These are phyloP conservation scores for Dentipellis fragilis DNA, from an alignment of 768 basidiomycete species.

Conservation along the genomic window DNA sequence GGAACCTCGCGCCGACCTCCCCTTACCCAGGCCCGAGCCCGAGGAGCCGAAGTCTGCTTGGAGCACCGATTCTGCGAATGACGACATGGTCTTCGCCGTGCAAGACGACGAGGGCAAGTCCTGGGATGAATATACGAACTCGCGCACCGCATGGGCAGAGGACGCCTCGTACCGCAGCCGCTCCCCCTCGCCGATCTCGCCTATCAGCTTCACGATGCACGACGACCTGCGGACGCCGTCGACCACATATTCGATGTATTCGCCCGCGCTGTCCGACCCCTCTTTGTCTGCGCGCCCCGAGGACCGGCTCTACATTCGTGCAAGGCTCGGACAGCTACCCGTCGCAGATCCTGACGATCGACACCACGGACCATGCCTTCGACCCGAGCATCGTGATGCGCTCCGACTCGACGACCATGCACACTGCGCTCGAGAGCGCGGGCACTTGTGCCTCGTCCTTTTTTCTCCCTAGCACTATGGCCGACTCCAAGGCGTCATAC, in stretches of 20 bases:
- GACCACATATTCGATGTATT: conserved; percentile 14
- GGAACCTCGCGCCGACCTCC: conserved; percentile 30
- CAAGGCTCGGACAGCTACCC: conserved; percentile 2
- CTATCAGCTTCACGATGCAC: conserved; percentile 8
- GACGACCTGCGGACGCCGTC: conserved; percentile 14
- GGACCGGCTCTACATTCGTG: conserved; percentile 9
- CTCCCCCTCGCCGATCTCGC: conserved; percentile 8
- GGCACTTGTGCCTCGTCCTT: conserved; percentile 5
- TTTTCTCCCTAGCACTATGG: conserved; percentile 8
- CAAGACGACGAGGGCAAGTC: conserved; percentile 6
- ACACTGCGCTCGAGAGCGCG: conserved; percentile 13
- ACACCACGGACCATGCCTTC: conserved; percentile 5
- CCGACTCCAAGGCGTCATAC: conserved; percentile 9
- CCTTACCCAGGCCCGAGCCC: conserved; percentile 42
- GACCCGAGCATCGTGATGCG: conserved; percentile 13
- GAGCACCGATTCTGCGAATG: conserved; percentile 38
- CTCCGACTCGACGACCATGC: conserved; percentile 13
- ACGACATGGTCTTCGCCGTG: conserved; percentile 14
- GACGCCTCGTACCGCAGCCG: conserved; percentile 6
- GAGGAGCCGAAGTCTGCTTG: conserved; percentile 43
- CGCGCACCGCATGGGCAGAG: conserved; percentile 11
- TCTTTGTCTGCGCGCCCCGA: conserved; percentile 6
- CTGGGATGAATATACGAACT: conserved; percentile 9
- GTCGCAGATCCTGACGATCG: conserved; percentile 6
- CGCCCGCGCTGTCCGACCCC: conserved; percentile 12